Evolutionary conservation across 805 yeast genomes (phyloP), one percentile per base, ranked within the genome.

Genomic region (Schwanniomyces yamadae): DNA sequence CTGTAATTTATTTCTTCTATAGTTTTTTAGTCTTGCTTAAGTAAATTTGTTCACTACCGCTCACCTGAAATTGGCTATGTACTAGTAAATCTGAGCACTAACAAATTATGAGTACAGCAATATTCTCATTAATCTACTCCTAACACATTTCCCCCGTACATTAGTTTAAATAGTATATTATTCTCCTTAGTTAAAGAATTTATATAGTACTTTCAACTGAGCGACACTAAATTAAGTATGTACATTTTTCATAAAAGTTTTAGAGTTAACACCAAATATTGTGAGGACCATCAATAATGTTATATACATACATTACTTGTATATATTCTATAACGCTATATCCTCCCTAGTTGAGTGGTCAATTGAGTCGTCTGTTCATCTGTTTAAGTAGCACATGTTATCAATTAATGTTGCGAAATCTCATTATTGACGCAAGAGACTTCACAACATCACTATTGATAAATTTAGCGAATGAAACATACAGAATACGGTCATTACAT

Each of bases 101-200:
- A 36, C 34, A 36, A 36, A 29, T 26, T 31, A 20, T 36, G 41
- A 36, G 44, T 33, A 37, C 44, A 40, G 44, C 43, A 40, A 40
- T 33, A 29, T 40, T 33, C 37, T 35, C 39, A 25, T 40, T 32
- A 37, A 27, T 30, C 29, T 22, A 23, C 16, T 26, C 30, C 31
- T 36, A 40, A 30, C 38, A 35, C 35, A 34, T 35, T 36, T 33
- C 26, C 36, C 32, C 34, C 28, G 31, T 31, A 30, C 39, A 28
- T 30, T 32, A 20, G 23, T 25, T 30, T 34, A 31, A 25, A 31
- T 29, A 31, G 20, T 28, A 14, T 24, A 15, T 34, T 28, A 19
- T 19, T 28, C 23, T 22, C 18, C 39, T 23, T 32, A 36, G 37
- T 40, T 28, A 26, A 34, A 30, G n/a, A n/a, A n/a, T n/a, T n/a